A percentile compares a stretch with the other conserved stretches of the same genome.
These are phyloP conservation scores for Amanita rubescens DNA, from an alignment of 768 basidiomycete species.

Conservation along the genomic window DNA sequence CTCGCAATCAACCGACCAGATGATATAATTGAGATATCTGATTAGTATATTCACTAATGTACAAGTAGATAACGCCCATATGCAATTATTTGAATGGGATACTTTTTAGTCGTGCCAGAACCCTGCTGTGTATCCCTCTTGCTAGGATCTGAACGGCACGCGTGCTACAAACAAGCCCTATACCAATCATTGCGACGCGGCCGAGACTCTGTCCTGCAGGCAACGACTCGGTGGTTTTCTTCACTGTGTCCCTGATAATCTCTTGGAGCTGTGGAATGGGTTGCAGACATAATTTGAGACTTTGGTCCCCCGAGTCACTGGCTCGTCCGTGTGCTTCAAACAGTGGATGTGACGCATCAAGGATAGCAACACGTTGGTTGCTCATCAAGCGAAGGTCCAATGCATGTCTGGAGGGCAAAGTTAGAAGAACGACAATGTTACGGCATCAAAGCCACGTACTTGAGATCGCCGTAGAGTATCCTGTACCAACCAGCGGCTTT, in stretches of 20 bases:
- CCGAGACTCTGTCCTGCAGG: conserved; percentile 14
- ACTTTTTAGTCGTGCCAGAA: conserved; percentile 24
- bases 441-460: conserved; percentile 32
- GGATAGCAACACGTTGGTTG: conserved; percentile 53
- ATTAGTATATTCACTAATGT: conserved; percentile 9
- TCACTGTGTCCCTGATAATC: conserved; percentile 44
- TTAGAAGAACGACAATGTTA: conserved; percentile 3
- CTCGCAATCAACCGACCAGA: conserved; percentile 9
- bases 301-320: conserved; percentile 12
- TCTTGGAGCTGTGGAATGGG: conserved; percentile 54
- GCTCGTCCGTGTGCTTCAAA: conserved; percentile 22
- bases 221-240: conserved; percentile 18
- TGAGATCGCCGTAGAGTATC: conserved; percentile 59
- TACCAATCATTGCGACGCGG: conserved; percentile 48
- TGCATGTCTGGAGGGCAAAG: conserved; percentile 45
- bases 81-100: background rate
- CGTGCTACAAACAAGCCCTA: conserved; percentile 57
- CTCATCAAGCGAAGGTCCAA: conserved; percentile 75
- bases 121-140: conserved; percentile 42
- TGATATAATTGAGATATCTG: conserved; percentile 17
- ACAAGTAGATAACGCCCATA: background rate
- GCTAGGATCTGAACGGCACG: conserved; percentile 37
- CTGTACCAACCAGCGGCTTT: conserved; percentile 83
- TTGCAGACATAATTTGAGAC: conserved; percentile 31
- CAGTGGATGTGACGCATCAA: conserved; percentile 68